A percentile compares a stretch with the other conserved stretches of the same genome.
Conservation (phyloP, 116 monocot genomes). For the Phalaenopsis hybrid region DNA sequence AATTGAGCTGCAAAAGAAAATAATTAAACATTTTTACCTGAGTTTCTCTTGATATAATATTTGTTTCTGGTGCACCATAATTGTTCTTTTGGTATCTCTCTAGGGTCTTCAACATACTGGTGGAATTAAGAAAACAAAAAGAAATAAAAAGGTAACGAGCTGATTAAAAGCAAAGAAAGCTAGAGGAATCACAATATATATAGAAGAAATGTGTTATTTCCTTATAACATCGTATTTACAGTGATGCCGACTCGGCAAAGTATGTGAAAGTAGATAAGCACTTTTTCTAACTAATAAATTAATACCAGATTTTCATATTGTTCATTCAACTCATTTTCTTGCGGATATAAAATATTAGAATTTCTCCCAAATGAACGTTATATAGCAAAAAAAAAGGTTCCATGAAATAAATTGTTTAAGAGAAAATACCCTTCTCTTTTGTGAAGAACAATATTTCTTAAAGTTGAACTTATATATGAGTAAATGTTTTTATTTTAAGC, state of each 20-base stretch:
- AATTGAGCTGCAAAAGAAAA: background rate
- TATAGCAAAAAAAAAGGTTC: background rate
- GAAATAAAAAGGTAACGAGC: background rate
- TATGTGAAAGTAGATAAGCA: background rate
- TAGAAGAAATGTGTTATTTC: background rate
- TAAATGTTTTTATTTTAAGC: too few relatives aligned
- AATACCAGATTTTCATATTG: background rate
- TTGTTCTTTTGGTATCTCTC: conserved; percentile 45
- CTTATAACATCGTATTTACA: background rate
- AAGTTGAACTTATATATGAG: too few relatives aligned
- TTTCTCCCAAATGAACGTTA: background rate
- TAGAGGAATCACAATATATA: background rate
- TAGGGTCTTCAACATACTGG: conserved; percentile 42
- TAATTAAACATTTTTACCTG: conserved; percentile 28
- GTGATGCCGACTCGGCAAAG: background rate
- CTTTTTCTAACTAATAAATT: background rate
- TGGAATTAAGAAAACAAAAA: background rate
- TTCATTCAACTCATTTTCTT: background rate
- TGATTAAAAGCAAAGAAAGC: background rate
- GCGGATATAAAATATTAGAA: background rate
- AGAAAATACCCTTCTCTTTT: background rate
- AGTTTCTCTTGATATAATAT: conserved; percentile 36
- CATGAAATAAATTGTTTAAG: background rate
- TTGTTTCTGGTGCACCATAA: conserved; percentile 38
- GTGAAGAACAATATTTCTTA: too few relatives aligned